phyloP scores from a whole-genome alignment of 495 filamentous ascomycete species.

The Aspergillus egyptiacus region DNA sequence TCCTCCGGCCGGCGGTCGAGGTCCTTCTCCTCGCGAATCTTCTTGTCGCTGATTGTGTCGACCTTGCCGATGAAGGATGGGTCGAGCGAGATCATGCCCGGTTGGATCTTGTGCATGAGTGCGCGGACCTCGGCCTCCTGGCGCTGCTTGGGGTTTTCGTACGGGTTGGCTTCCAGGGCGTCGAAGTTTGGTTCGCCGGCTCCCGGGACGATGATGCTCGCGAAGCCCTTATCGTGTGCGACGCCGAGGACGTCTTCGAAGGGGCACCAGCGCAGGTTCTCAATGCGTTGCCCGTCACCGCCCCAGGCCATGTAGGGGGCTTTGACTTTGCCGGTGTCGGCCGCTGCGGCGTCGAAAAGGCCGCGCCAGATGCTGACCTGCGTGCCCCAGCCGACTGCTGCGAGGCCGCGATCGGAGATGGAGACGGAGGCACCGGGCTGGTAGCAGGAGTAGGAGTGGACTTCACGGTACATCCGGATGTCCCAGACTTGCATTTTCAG shows the following conservation, averaged over 20 bases:
- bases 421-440: conserved; percentile 77
- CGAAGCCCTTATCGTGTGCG: conserved; percentile 79
- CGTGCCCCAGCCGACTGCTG: conserved; percentile 89
- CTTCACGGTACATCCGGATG: conserved; percentile 86
- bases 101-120: conserved; percentile 87
- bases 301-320: conserved; percentile 93
- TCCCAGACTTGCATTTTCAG: conserved; percentile 93
- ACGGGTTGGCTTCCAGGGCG: conserved; percentile 89
- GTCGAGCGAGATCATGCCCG: conserved; percentile 94
- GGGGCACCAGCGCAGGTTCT: conserved; percentile 84
- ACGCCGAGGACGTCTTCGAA: conserved; percentile 89
- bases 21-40: conserved; percentile 66
- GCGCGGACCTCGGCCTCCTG: conserved; percentile 87
- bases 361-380: conserved; percentile 84
- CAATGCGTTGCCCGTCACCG: conserved; percentile 74
- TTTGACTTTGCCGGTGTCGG: conserved; percentile 70
- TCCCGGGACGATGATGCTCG: conserved; percentile 81
- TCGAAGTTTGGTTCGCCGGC: conserved; percentile 97
- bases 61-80: conserved; percentile 85
- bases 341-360: conserved; percentile 64
- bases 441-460: conserved; percentile 83
- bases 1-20: conserved; percentile 68
- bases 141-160: conserved; percentile 87
- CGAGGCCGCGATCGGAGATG: conserved; percentile 82
- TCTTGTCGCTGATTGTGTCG: conserved; percentile 67